Percentiles rank a stretch among this genome's conserved stretches.
Evolutionary conservation across 768 basidiomycete genomes (phyloP).

Genomic region (Pulveroboletus ravenelii): DNA sequence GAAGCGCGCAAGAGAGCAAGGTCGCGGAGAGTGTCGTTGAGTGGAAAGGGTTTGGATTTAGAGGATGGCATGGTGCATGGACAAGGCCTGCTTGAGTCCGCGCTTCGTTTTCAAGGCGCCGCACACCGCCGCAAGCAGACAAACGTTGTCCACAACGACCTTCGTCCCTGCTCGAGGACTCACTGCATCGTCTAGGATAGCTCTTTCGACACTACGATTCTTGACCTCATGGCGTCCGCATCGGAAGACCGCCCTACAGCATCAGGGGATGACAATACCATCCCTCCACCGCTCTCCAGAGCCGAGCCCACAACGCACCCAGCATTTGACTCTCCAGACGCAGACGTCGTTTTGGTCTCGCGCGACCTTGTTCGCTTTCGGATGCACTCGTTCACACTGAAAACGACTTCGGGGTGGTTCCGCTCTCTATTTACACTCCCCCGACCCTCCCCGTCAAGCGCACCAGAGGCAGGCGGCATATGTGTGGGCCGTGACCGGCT

Average conservation of each 20-base stretch:
- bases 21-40: slow-evolving; percentile 60
- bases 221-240: slow-evolving; percentile 14
- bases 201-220: background rate
- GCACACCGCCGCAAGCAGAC: background rate
- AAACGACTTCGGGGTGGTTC: slow-evolving; percentile 55
- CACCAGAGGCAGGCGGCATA: background rate
- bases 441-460: slow-evolving; percentile 22
- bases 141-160: background rate
- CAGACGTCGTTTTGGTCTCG: slow-evolving; percentile 48
- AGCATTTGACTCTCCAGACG: slow-evolving; percentile 48
- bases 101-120: background rate
- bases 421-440: slow-evolving; percentile 58
- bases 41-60: slow-evolving; percentile 45
- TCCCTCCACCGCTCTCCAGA: background rate
- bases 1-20: slow-evolving; percentile 67
- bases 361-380: slow-evolving; percentile 51
- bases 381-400: slow-evolving; percentile 56
- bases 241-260: slow-evolving; percentile 6
- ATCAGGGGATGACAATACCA: background rate
- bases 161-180: background rate
- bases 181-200: background rate
- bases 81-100: background rate
- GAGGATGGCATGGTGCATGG: slow-evolving; percentile 13
- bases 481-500: background rate
- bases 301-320: slow-evolving; percentile 37